A percentile compares a stretch with the other conserved stretches of the same genome.
These are phyloP conservation scores for Pseudogymnoascus sp. DNA, from an alignment of 2,329 filamentous ascomycete species.

Conservation along the genomic window DNA sequence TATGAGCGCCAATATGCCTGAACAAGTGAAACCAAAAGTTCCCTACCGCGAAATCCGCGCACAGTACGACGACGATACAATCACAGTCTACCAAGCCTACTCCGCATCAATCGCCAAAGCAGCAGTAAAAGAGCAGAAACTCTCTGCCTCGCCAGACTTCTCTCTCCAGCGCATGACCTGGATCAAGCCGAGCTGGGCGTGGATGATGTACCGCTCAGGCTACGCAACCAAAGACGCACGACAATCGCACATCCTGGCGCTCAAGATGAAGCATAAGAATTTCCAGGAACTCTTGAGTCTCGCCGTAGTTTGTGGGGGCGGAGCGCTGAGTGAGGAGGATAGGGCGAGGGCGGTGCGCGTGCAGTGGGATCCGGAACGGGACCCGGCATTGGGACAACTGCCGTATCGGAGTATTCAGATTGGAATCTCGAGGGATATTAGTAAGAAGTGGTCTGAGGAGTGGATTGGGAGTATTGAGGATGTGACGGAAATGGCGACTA, in stretches of 20 bases:
- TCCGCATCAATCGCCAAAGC: slow-evolving; percentile 44
- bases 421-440: slow-evolving; percentile 45
- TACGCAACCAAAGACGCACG: slow-evolving; percentile 51
- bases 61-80: slow-evolving; percentile 40
- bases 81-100: slow-evolving; percentile 60
- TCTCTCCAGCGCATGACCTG: slow-evolving; percentile 53
- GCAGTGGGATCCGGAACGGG: slow-evolving; percentile 59
- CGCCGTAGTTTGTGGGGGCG: slow-evolving; percentile 30
- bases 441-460: slow-evolving; percentile 41
- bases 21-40: slow-evolving; percentile 11
- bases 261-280: slow-evolving; percentile 45
- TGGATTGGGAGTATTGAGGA: slow-evolving; percentile 52
- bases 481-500: slow-evolving; percentile 47
- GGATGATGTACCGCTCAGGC: slow-evolving; percentile 58
- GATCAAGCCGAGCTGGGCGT: slow-evolving; percentile 58
- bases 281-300: slow-evolving; percentile 42
- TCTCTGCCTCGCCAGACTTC: slow-evolving; percentile 48
- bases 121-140: slow-evolving; percentile 44
- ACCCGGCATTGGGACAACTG: slow-evolving; percentile 38
- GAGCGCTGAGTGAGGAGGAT: slow-evolving; percentile 19
- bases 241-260: slow-evolving; percentile 51
- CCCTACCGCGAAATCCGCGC: slow-evolving; percentile 49
- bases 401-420: slow-evolving; percentile 54
- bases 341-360: slow-evolving; percentile 40
- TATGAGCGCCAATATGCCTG: background rate